Percentiles rank a stretch among this genome's conserved stretches.
These are phyloP conservation scores for Alternaria triticina DNA, from an alignment of 2,329 filamentous ascomycete genomes.

Conservation along the genomic window DNA sequence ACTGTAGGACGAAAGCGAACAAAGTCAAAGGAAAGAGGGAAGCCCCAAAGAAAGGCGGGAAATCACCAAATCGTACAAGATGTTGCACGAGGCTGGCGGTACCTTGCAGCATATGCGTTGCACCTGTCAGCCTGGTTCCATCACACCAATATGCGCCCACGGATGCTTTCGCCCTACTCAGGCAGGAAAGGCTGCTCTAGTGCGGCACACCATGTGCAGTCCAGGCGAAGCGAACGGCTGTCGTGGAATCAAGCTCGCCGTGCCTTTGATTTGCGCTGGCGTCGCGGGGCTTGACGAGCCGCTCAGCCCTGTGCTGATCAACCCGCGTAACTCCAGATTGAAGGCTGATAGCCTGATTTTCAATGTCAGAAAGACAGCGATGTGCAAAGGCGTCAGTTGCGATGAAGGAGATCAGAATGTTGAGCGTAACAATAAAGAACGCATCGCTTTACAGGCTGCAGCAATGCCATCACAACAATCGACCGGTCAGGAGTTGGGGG, in stretches of 20 bases:
- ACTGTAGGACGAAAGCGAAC: neutral
- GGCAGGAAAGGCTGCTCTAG: neutral
- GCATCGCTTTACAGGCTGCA: neutral
- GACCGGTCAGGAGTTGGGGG: neutral
- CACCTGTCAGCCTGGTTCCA: conserved; percentile 23
- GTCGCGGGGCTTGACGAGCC: neutral
- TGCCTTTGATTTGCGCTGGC: neutral
- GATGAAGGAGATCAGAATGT: neutral
- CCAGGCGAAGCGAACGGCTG: neutral
- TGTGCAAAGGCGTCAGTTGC: neutral
- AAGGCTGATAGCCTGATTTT: neutral
- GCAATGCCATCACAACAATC: neutral
- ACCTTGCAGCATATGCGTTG: conserved; percentile 20
- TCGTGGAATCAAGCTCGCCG: conserved; percentile 8
- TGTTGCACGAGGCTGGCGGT: conserved; percentile 19
- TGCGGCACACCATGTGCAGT: neutral
- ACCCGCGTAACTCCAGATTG: conserved; percentile 1
- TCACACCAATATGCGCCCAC: conserved; percentile 12
- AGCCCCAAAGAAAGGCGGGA: neutral
- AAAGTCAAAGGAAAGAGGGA: neutral
- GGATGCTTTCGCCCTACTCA: neutral
- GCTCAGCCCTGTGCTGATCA: conserved; percentile 6
- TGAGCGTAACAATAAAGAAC: neutral
- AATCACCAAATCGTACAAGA: neutral
- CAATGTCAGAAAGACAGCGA: neutral